These are phyloP conservation scores for Phytopythium sindhum DNA, from an alignment of 352 stramenopile genomes.

Conservation along the genomic window DNA sequence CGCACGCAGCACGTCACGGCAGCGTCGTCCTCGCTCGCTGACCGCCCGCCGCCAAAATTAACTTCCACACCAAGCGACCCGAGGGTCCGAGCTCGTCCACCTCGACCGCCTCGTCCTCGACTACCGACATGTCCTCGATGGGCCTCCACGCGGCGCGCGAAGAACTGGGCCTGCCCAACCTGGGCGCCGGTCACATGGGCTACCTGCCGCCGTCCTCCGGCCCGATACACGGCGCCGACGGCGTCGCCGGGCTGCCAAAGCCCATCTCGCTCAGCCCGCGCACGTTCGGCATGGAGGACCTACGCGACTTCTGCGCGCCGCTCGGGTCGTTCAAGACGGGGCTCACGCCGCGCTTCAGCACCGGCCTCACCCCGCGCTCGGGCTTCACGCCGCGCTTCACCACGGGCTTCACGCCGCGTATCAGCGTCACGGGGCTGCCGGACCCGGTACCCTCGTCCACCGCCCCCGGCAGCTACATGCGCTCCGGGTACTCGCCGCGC, in stretches of 20 bases:
- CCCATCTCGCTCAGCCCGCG: conserved; percentile 72
- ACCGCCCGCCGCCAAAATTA: conserved; percentile 23
- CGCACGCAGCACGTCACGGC: no score
- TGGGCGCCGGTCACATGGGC: conserved; percentile 27
- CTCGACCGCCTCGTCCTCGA: not conserved
- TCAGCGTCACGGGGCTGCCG: conserved; percentile 47
- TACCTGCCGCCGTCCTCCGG: conserved; percentile 23
- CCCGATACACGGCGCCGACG: conserved; percentile 36
- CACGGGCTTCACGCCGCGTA: conserved; percentile 74
- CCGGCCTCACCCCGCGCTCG: conserved; percentile 71
- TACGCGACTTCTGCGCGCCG: conserved; percentile 78
- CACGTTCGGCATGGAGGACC: conserved; percentile 82
- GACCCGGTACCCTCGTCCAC: conserved; percentile 39
- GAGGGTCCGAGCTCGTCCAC: conserved; percentile 10
- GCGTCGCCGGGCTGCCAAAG: conserved; percentile 43
- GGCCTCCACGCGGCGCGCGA: conserved; percentile 70
- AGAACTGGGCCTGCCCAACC: conserved; percentile 61
- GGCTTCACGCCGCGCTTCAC: conserved; percentile 80
- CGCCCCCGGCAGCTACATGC: conserved; percentile 39
- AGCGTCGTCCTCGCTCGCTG: not conserved
- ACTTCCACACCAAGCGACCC: conserved; percentile 26
- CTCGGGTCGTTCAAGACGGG: conserved; percentile 83
- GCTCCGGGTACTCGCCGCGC: conserved; percentile 59
- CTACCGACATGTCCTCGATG: conserved; percentile 49
- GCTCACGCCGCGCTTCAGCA: conserved; percentile 78